Evolutionary conservation across 352 stramenopile genomes (phyloP).

Genomic region (Phytophthora agathidicida): DNA sequence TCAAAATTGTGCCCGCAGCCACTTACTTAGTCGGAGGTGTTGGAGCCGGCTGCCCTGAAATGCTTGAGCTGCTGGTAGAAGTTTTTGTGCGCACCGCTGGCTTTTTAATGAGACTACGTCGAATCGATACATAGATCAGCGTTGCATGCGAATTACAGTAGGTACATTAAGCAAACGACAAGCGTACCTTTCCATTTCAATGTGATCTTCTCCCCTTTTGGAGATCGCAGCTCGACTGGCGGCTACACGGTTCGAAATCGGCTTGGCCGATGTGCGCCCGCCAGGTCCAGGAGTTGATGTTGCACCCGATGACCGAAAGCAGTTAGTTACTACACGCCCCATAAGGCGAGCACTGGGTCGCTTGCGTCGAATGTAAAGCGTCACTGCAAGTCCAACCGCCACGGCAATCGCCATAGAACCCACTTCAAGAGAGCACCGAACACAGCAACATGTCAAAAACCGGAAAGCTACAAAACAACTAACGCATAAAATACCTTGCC

Average conservation of each 20-base stretch:
- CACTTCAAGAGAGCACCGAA: conserved; percentile 34
- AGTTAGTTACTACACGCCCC: conserved; percentile 22
- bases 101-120: conserved; percentile 24
- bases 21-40: conserved; percentile 25
- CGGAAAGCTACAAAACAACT: too few species aligned
- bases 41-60: conserved; percentile 1
- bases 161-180: too few species aligned
- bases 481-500: conserved; percentile 60
- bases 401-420: conserved; percentile 55
- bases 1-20: neutral
- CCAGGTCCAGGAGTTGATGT: conserved; percentile 3
- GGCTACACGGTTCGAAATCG: conserved; percentile 23
- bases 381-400: conserved; percentile 51
- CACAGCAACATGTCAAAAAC: neutral
- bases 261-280: conserved; percentile 27
- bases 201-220: conserved; percentile 35
- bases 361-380: conserved; percentile 61
- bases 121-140: too few species aligned
- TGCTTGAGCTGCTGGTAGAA: neutral
- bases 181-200: conserved; percentile 51
- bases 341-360: conserved; percentile 24
- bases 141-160: too few species aligned
- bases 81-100: neutral
- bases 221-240: conserved; percentile 26
- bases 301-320: conserved; percentile 14